Evolutionary conservation across 306 rosid species (phyloP).

Genomic region (Argentina anserina): DNA sequence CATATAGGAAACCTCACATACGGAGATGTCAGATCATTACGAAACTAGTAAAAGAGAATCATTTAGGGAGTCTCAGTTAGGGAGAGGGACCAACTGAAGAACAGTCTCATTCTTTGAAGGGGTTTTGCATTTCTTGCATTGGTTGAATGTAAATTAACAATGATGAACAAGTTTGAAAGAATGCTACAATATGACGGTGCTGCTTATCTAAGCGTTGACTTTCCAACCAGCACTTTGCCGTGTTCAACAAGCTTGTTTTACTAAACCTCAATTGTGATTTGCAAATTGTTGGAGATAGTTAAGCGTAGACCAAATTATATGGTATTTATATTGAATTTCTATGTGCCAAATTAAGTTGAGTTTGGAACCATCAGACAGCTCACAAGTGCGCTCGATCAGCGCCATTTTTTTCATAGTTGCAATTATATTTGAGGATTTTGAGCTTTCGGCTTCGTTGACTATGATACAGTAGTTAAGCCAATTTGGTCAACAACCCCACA

Average conservation of each 20-base stretch:
- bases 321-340: neutral
- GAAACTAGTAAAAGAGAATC: too few species aligned
- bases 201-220: neutral
- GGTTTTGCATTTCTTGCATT: neutral
- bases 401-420: neutral
- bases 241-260: slow-evolving; percentile 1
- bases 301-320: neutral
- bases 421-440: neutral
- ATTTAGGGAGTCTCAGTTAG: neutral
- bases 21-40: too few species aligned
- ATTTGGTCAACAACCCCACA: neutral
- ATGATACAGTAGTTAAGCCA: neutral
- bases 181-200: neutral
- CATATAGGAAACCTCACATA: too few species aligned
- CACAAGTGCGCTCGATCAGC: neutral
- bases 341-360: neutral
- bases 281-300: neutral
- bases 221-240: neutral
- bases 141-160: neutral
- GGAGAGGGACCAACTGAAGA: neutral
- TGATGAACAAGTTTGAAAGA: neutral
- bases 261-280: neutral
- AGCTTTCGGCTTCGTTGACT: slow-evolving; percentile 1
- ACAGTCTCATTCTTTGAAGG: neutral
- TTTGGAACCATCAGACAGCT: neutral